phyloP scores from a whole-genome alignment of 345 rosid species.

The Pelargonium nanum region DNA sequence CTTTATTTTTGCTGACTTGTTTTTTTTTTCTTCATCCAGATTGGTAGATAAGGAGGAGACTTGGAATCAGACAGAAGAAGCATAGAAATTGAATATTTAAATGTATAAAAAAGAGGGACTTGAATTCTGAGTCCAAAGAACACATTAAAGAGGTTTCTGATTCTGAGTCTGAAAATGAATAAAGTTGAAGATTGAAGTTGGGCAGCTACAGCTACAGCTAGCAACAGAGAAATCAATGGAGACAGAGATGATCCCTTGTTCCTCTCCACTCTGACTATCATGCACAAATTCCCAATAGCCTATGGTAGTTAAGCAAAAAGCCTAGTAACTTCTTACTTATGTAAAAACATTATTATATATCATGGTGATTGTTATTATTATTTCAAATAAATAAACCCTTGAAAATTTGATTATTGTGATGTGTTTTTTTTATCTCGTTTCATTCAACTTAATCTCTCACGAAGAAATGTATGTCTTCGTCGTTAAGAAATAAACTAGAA shows the following conservation, averaged over 20 bases:
- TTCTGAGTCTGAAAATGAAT: constrained; percentile 9
- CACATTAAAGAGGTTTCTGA: constrained; percentile 17
- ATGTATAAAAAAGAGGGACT: constrained; percentile 1
- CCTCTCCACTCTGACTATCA: constrained; percentile 24
- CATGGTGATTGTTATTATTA: not conserved
- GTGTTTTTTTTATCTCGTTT: not conserved
- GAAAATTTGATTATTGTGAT: constrained; percentile 6
- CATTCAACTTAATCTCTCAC: no score
- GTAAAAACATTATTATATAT: constrained; percentile 4
- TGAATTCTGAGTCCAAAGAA: constrained; percentile 7
- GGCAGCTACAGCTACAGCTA: no score
- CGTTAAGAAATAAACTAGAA: not conserved
- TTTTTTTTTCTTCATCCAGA: constrained; percentile 11
- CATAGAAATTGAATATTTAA: constrained; percentile 8
- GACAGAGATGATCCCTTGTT: constrained; percentile 27
- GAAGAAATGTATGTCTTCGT: no score
- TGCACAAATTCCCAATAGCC: constrained; percentile 25
- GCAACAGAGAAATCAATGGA: constrained; percentile 32
- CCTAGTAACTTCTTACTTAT: not conserved
- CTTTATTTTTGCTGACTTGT: not conserved
- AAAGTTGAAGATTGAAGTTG: constrained; percentile 14
- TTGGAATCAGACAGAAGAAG: constrained; percentile 10
- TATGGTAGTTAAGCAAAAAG: constrained; percentile 8
- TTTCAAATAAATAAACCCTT: no score
- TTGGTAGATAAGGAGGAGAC: constrained; percentile 13